Evolutionary conservation across 176 grass and related monocot genomes (phyloP), one percentile per base, ranked within the genome.

Genomic region (Olyra latifolia): DNA sequence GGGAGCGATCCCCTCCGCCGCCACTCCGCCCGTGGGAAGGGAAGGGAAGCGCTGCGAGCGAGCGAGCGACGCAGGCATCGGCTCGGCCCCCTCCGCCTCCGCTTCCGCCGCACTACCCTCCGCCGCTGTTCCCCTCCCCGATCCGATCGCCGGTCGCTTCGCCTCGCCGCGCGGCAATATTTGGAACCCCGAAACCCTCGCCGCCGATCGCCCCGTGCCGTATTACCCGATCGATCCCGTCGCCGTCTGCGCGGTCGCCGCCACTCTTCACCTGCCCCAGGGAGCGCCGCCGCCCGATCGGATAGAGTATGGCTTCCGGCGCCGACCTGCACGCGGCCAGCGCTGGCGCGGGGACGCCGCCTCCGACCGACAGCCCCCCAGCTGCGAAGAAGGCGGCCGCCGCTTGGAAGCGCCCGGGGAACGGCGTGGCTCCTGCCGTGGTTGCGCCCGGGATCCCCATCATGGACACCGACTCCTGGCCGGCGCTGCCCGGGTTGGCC

Each of bases 381-480:
- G 62, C 20, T 5, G 55, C 35, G 55, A 84, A 75, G 61, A 75
- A 75, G 85, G 81, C 78, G 28, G 75, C 75, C n/a, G 87, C 60
- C 60, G 80, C 66, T 5, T 86, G 93, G 93, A 86, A 88, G 69
- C 69, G 69, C 76, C 84, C 86, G 24, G 77, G 35, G 61, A 62
- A 14, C 74, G 68, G 78, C 7, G 6, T 46, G 29, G 88, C 28
- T 8, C 50, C 71, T 46, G 72, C 76, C 17, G 82, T 84, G 52
- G 65, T 80, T 62, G 77, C 80, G n/a, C 80, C 80, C 3, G 92
- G 71, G 7, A 88, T 17, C 71, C 76, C 87, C 53, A 91, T 90
- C 67, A 93, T 90, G 27, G 89, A 89, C 41, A 62, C 87, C 6
- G 86, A 89, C 3, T 84, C 92, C 54, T 98, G 95, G 95, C 95